These are phyloP conservation scores for Tricholoma bakamatsutake DNA, from an alignment of 768 basidiomycete genomes.

Conservation along the genomic window DNA sequence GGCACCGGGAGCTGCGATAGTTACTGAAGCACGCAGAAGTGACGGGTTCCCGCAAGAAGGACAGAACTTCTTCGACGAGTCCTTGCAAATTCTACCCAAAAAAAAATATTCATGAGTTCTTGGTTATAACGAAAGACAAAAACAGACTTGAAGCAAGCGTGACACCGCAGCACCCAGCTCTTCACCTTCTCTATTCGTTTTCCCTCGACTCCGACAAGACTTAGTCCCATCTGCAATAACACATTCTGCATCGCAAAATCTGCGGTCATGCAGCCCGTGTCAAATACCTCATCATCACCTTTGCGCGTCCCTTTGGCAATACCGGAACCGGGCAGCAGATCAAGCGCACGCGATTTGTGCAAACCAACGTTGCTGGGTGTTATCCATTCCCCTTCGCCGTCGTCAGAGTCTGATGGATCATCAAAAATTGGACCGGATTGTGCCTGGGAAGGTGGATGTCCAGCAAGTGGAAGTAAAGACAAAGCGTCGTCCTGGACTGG, in stretches of 20 bases:
- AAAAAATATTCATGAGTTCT: background rate
- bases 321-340: constrained; percentile 62
- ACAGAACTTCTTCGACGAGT: constrained; percentile 92
- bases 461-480: constrained; percentile 1
- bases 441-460: constrained; percentile 9
- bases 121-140: background rate
- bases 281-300: constrained; percentile 36
- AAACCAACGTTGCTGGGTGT: constrained; percentile 80
- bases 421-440: constrained; percentile 47
- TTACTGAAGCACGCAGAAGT: constrained; percentile 86
- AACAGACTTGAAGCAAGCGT: constrained; percentile 97
- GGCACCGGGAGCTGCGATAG: constrained; percentile 63
- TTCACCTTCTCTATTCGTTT: constrained; percentile 87
- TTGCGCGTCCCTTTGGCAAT: constrained; percentile 30
- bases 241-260: constrained; percentile 99
- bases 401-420: constrained; percentile 73
- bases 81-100: constrained; percentile 80
- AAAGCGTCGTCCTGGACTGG: constrained; percentile 22
- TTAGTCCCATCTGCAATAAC: constrained; percentile 88
- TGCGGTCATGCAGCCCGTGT: constrained; percentile 91
- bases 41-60: constrained; percentile 95
- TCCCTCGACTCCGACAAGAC: constrained; percentile 84
- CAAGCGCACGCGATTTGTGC: constrained; percentile 84
- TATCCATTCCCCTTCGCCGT: constrained; percentile 95
- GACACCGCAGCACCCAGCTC: constrained; percentile 94